These are phyloP conservation scores for Grigorovia yakushimaensis DNA, from an alignment of 805 yeast genomes.

Conservation along the genomic window DNA sequence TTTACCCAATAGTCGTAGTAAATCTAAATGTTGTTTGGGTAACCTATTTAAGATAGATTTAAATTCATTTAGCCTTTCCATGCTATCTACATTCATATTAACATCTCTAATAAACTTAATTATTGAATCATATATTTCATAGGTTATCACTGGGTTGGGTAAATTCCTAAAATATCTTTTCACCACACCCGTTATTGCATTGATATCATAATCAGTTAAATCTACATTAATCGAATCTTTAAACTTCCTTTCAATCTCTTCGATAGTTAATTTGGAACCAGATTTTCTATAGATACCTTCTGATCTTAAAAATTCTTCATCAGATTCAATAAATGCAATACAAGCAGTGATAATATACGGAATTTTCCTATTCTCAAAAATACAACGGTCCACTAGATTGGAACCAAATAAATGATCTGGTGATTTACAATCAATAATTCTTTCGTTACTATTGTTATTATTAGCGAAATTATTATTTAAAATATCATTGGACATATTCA, in stretches of 20 bases:
- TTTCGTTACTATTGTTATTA: not conserved
- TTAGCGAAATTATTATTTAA: not conserved
- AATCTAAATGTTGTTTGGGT: conserved; percentile 58
- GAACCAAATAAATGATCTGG: conserved; percentile 31
- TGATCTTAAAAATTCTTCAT: conserved; percentile 48
- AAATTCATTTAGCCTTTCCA: conserved; percentile 5
- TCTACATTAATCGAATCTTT: conserved; percentile 10
- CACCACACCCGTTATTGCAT: conserved; percentile 78
- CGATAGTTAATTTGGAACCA: conserved; percentile 57
- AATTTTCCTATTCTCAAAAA: conserved; percentile 18
- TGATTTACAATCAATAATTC: not conserved
- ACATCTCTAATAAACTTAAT: conserved; percentile 40
- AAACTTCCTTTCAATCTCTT: conserved; percentile 20
- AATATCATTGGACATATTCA: conserved; percentile 2
- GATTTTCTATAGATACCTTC: conserved; percentile 91
- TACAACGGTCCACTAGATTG: conserved; percentile 23
- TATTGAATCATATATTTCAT: conserved; percentile 54
- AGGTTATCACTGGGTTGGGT: conserved; percentile 80
- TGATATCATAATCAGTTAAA: conserved; percentile 53
- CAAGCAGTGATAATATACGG: conserved; percentile 70
- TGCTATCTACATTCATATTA: conserved; percentile 12
- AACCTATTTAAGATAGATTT: conserved; percentile 22
- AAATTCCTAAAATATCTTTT: conserved; percentile 79
- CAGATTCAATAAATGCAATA: conserved; percentile 61
- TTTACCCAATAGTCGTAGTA: conserved; percentile 44